Evolutionary conservation across 169 alveolate species (phyloP).

Genomic region (Plasmodium vinckei): DNA sequence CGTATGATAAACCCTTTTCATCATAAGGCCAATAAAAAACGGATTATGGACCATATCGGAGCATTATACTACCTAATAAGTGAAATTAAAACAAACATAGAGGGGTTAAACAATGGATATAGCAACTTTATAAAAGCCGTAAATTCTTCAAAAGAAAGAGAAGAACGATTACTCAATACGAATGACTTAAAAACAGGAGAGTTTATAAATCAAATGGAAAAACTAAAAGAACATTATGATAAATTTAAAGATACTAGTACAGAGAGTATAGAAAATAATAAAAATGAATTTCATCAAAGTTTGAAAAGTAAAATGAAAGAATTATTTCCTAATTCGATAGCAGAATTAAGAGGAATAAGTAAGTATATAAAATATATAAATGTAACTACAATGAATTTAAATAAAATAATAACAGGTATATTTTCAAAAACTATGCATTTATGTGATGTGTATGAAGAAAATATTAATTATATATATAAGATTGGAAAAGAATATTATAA

Average conservation of each 20-base stretch:
- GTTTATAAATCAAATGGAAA: slow-evolving; percentile 49
- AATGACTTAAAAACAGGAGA: slow-evolving; percentile 23
- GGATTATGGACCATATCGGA: slow-evolving; percentile 33
- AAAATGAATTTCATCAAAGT: slow-evolving; percentile 22
- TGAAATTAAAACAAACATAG: slow-evolving; percentile 35
- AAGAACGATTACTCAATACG: slow-evolving; percentile 16
- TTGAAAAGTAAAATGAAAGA: slow-evolving; percentile 27
- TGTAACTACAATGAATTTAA: slow-evolving; percentile 32
- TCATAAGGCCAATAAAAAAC: slow-evolving; percentile 13
- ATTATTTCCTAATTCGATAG: slow-evolving; percentile 18
- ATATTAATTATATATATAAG: slow-evolving; percentile 29
- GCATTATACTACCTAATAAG: slow-evolving; percentile 3
- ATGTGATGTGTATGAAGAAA: slow-evolving; percentile 60
- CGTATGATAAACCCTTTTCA: slow-evolving; percentile 64
- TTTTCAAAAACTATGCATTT: slow-evolving; percentile 50
- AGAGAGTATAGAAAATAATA: slow-evolving; percentile 33
- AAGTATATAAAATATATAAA: slow-evolving; percentile 47
- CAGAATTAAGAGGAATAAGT: slow-evolving; percentile 51
- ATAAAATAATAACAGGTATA: slow-evolving; percentile 25
- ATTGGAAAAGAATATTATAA: slow-evolving; percentile 56
- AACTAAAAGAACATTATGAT: slow-evolving; percentile 25
- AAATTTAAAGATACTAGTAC: slow-evolving; percentile 25
- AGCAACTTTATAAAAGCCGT: slow-evolving; percentile 16
- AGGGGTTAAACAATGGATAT: slow-evolving; percentile 27
- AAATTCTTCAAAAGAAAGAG: slow-evolving; percentile 20